Evolutionary conservation across 108 stramenopile genomes (phyloP).

Genomic region (Pinguiococcus pyrenoidosus): DNA sequence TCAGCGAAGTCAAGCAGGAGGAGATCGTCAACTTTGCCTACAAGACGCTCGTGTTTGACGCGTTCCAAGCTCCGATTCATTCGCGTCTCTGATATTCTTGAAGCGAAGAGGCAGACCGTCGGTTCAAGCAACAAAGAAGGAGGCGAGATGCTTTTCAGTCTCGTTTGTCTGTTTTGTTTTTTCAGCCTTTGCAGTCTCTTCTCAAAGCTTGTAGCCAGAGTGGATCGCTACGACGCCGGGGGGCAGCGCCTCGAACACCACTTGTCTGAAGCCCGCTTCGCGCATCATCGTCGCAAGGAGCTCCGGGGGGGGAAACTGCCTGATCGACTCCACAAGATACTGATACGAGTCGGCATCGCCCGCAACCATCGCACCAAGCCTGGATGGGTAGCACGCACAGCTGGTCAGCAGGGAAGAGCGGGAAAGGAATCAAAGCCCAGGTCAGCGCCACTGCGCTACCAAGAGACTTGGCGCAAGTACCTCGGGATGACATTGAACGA

Average conservation of each 20-base stretch:
- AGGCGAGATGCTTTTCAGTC: no score
- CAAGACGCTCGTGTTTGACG: slow-evolving; percentile 3
- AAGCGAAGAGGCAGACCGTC: no score
- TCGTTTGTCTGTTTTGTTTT: no score
- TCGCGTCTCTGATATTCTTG: no score
- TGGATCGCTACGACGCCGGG: slow-evolving; percentile 78
- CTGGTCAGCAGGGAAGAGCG: no score
- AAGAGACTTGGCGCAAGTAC: no score
- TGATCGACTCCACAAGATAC: slow-evolving; percentile 96
- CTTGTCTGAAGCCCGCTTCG: slow-evolving; percentile 56
- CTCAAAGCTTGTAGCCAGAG: slow-evolving; percentile 31
- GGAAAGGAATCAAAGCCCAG: no score
- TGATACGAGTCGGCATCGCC: slow-evolving; percentile 85
- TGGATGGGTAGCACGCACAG: no score
- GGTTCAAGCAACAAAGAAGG: no score
- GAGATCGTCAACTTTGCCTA: slow-evolving; percentile 13
- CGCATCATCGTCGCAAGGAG: slow-evolving; percentile 60
- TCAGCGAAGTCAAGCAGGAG: not conserved
- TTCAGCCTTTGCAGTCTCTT: no score
- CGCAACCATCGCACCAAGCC: slow-evolving; percentile 54
- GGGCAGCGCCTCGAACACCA: slow-evolving; percentile 67
- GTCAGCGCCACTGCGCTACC: no score
- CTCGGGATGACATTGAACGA: slow-evolving; percentile 87
- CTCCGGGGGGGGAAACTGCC: slow-evolving; percentile 80
- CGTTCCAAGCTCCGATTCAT: slow-evolving; percentile 4